Conservation (phyloP, 805 yeast species). For the Ogataea siamensis region DNA sequence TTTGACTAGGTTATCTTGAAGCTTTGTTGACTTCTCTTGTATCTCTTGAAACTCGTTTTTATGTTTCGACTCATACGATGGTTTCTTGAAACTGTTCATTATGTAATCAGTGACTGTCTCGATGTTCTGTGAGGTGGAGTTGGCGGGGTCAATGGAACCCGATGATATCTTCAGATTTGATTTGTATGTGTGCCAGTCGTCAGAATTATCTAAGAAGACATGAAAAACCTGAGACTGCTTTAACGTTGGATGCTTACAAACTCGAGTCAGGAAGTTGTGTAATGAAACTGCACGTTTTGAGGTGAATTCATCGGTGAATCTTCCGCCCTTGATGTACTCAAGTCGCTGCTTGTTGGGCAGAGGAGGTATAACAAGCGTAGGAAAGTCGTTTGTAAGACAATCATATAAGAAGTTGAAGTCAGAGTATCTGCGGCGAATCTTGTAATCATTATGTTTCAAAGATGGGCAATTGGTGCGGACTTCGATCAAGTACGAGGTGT, state of each 20-base stretch:
- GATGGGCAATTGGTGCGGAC: conserved; percentile 63
- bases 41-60: conserved; percentile 80
- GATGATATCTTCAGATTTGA: conserved; percentile 46
- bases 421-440: conserved; percentile 76
- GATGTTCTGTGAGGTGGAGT: conserved; percentile 33
- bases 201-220: conserved; percentile 63
- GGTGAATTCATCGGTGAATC: conserved; percentile 84
- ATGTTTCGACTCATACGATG: conserved; percentile 49
- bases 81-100: conserved; percentile 89
- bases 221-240: conserved; percentile 68
- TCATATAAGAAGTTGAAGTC: conserved; percentile 79
- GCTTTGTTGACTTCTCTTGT: conserved; percentile 74
- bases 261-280: conserved; percentile 68
- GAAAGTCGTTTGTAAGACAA: conserved; percentile 71
- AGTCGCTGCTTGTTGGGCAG: conserved; percentile 88
- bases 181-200: conserved; percentile 71
- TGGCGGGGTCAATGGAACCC: conserved; percentile 21
- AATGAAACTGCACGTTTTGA: conserved; percentile 77
- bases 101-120: conserved; percentile 89
- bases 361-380: conserved; percentile 88
- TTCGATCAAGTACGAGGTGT: conserved; percentile 65
- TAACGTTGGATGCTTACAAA: conserved; percentile 71
- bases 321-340: conserved; percentile 90
- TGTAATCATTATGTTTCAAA: conserved; percentile 43
- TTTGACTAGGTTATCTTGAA: conserved; percentile 77